phyloP scores from a whole-genome alignment of 768 basidiomycete genomes.

The Amanita rimosa region DNA sequence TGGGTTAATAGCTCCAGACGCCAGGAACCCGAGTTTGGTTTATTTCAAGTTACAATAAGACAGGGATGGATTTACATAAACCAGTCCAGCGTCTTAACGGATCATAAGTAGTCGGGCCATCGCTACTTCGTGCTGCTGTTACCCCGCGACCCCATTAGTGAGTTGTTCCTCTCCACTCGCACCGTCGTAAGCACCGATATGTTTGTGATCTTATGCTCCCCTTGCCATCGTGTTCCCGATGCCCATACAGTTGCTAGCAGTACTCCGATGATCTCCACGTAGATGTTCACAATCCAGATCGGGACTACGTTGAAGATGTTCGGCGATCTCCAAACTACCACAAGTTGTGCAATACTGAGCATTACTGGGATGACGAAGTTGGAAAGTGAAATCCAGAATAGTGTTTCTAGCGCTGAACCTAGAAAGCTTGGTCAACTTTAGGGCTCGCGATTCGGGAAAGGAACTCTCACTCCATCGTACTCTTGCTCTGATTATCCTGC shows the following conservation, averaged over 20 bases:
- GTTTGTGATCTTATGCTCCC: neutral
- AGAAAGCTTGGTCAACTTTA: neutral
- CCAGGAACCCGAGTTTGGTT: too few species aligned
- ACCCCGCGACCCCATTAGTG: neutral
- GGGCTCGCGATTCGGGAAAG: neutral
- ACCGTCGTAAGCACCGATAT: neutral
- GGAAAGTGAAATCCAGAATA: constrained; percentile 18
- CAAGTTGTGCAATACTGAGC: constrained; percentile 14
- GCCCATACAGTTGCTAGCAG: constrained; percentile 17
- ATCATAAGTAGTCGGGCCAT: neutral
- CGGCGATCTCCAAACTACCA: constrained; percentile 5
- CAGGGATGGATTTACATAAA: too few species aligned
- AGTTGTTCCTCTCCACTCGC: neutral
- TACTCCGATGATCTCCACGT: constrained; percentile 18
- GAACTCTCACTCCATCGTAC: neutral
- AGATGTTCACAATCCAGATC: constrained; percentile 11
- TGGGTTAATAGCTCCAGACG: too few species aligned
- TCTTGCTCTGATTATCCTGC: neutral
- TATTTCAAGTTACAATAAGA: too few species aligned
- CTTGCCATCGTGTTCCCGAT: constrained; percentile 9
- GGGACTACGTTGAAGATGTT: constrained; percentile 9
- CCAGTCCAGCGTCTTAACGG: neutral
- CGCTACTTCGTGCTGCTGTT: neutral
- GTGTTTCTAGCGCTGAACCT: constrained; percentile 9
- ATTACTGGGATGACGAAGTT: constrained; percentile 19